Percentiles rank a stretch among this genome's conserved stretches.
These are phyloP conservation scores for Prunella vulgaris DNA, from an alignment of 257 asterid genomes.

Conservation along the genomic window DNA sequence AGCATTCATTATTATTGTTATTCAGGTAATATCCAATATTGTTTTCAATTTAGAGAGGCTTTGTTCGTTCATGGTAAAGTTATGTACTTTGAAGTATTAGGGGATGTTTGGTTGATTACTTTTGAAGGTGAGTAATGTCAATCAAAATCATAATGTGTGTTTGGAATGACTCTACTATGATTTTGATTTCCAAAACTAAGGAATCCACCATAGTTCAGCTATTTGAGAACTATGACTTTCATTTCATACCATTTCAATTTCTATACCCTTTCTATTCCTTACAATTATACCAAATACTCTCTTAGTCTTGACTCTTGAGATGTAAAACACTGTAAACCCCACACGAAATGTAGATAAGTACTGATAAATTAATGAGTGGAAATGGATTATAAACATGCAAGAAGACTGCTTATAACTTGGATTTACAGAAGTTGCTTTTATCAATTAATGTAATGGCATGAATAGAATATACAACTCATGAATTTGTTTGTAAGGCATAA, in stretches of 20 bases:
- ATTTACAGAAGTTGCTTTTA: background rate
- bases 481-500: slow-evolving; percentile 2
- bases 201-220: too few relatives aligned
- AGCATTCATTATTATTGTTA: background rate
- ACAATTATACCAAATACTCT: too few relatives aligned
- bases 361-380: background rate
- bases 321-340: background rate
- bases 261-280: too few relatives aligned
- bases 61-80: background rate
- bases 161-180: too few relatives aligned
- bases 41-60: background rate
- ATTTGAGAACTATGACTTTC: too few relatives aligned
- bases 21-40: background rate
- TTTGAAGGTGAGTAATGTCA: too few relatives aligned
- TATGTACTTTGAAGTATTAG: background rate
- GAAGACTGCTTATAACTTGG: background rate
- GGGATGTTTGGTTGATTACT: too few relatives aligned
- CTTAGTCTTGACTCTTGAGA: too few relatives aligned
- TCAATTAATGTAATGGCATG: background rate
- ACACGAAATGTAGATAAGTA: background rate
- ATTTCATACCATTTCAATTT: too few relatives aligned
- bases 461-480: background rate
- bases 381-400: background rate
- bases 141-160: too few relatives aligned
- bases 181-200: too few relatives aligned